These are phyloP conservation scores for Capsicum baccatum DNA, from an alignment of 257 asterid genomes.

Conservation along the genomic window DNA sequence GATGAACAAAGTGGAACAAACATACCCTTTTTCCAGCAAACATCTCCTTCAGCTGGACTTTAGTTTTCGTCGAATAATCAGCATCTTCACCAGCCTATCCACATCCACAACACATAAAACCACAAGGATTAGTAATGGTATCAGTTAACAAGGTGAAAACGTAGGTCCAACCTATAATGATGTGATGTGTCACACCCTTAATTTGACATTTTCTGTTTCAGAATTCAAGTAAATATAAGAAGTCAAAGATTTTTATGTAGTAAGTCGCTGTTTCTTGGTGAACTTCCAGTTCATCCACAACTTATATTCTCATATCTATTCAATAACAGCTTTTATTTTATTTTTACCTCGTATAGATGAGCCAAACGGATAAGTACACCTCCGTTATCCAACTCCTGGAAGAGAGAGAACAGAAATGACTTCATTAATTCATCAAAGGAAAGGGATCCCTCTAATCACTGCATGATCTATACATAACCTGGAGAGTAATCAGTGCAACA, in stretches of 20 bases:
- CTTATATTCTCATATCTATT: background rate
- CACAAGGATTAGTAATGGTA: background rate
- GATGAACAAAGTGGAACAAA: no score
- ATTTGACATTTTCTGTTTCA: background rate
- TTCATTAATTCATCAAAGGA: constrained; percentile 18
- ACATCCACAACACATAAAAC: constrained; percentile 28
- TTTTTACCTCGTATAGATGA: constrained; percentile 76
- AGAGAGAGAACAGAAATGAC: background rate
- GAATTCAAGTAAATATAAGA: background rate
- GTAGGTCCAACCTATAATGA: background rate
- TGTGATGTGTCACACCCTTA: background rate
- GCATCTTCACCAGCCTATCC: constrained; percentile 80
- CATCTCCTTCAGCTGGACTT: constrained; percentile 71
- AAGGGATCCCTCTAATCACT: background rate
- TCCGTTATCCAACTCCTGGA: constrained; percentile 67
- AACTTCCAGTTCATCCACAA: background rate
- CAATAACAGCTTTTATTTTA: background rate
- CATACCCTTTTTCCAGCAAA: constrained; percentile 67
- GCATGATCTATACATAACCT: constrained; percentile 49
- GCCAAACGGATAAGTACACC: constrained; percentile 78
- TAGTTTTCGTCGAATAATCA: constrained; percentile 60
- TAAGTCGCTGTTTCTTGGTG: background rate
- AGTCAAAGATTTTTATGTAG: background rate
- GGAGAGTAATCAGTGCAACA: constrained; percentile 81
- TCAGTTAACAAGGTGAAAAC: constrained; percentile 18